A percentile compares a stretch with the other conserved stretches of the same genome.
Evolutionary conservation across 2,329 filamentous ascomycete genomes (phyloP).

Genomic region (Penicillium verrucosum): DNA sequence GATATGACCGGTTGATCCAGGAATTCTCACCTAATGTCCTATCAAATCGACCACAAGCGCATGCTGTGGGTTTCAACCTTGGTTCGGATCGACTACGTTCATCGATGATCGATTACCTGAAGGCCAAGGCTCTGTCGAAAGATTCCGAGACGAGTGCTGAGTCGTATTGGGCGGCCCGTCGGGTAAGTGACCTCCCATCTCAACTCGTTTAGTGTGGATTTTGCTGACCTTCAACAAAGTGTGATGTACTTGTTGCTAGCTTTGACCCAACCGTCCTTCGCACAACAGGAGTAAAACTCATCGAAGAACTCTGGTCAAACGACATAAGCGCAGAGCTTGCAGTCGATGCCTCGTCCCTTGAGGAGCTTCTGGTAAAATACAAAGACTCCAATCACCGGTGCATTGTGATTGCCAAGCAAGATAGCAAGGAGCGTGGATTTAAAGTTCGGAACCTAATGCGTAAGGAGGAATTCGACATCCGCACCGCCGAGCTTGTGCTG

Average conservation of each 20-base stretch:
- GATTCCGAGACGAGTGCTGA: constrained; percentile 63
- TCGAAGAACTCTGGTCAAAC: constrained; percentile 75
- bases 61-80: constrained; percentile 89
- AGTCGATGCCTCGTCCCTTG: constrained; percentile 70
- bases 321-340: constrained; percentile 87
- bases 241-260: constrained; percentile 85
- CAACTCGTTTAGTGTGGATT: background rate
- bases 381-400: constrained; percentile 79
- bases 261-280: constrained; percentile 76
- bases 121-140: constrained; percentile 60
- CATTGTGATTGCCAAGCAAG: constrained; percentile 80
- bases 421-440: constrained; percentile 56
- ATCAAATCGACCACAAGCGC: constrained; percentile 61
- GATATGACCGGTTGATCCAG: constrained; percentile 85
- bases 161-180: constrained; percentile 59
- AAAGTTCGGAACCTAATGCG: constrained; percentile 76
- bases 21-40: constrained; percentile 72
- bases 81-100: constrained; percentile 79
- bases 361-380: constrained; percentile 65
- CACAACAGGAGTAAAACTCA: constrained; percentile 70
- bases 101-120: constrained; percentile 54
- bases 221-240: constrained; percentile 47
- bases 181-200: constrained; percentile 49
- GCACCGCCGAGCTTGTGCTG: constrained; percentile 66
- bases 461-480: constrained; percentile 79